Evolutionary conservation across 1,139 yeast species (phyloP).

Genomic region (Arxiozyma heterogenica): DNA sequence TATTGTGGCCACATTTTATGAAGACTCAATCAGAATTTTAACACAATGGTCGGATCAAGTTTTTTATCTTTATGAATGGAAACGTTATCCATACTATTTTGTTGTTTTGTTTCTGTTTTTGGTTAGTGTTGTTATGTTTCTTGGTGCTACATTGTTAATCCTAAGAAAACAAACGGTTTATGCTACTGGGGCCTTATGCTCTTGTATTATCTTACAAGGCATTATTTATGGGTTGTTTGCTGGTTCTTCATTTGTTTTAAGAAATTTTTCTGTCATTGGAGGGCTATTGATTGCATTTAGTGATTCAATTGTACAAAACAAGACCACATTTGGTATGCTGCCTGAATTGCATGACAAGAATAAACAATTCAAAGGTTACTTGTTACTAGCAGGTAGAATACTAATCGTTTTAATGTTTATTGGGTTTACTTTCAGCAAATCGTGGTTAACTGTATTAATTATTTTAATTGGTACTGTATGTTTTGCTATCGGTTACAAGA

Average conservation of each 20-base stretch:
- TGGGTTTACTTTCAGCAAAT: constrained; percentile 73
- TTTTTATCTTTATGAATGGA: constrained; percentile 68
- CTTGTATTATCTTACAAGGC: constrained; percentile 78
- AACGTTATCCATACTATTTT: constrained; percentile 71
- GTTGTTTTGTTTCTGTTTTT: constrained; percentile 58
- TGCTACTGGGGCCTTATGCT: constrained; percentile 63
- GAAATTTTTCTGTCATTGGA: constrained; percentile 87
- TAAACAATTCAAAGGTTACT: constrained; percentile 69
- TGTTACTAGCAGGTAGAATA: constrained; percentile 81
- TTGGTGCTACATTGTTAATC: constrained; percentile 66
- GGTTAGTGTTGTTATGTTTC: constrained; percentile 63
- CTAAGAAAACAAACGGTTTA: constrained; percentile 59
- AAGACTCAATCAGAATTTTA: constrained; percentile 76
- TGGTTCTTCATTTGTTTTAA: constrained; percentile 70
- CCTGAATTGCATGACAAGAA: constrained; percentile 74
- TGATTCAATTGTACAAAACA: constrained; percentile 77
- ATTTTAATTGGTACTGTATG: constrained; percentile 67
- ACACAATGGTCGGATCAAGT: constrained; percentile 92
- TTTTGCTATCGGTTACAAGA: constrained; percentile 87
- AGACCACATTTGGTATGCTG: constrained; percentile 78
- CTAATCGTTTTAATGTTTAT: constrained; percentile 76
- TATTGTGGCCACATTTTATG: constrained; percentile 89
- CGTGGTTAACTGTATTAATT: constrained; percentile 58
- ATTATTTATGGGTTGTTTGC: constrained; percentile 79
- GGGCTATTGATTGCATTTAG: constrained; percentile 84